These are phyloP conservation scores for Rosa lucieae DNA, from an alignment of 306 rosid species.

Conservation along the genomic window DNA sequence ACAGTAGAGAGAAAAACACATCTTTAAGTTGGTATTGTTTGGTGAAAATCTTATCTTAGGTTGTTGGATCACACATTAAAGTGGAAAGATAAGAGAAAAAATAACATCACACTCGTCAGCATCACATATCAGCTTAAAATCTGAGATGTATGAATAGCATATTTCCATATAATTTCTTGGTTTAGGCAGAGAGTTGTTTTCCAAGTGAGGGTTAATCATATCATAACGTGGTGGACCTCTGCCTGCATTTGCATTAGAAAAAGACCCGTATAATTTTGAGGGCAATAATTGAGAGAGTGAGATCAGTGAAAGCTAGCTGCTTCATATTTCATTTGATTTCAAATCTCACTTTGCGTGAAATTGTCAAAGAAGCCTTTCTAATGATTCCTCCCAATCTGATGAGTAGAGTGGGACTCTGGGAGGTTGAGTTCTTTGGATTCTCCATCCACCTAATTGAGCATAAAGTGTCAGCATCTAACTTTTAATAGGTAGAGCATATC, in stretches of 20 bases:
- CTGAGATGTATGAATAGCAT: background rate
- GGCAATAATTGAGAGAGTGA: slow-evolving; percentile 30
- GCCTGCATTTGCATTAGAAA: background rate
- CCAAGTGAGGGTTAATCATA: background rate
- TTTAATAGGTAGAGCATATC: background rate
- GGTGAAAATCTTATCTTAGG: background rate
- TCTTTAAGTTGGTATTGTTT: too few relatives aligned
- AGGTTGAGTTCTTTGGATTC: slow-evolving; percentile 24
- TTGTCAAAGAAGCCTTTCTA: slow-evolving; percentile 45
- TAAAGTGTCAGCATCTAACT: background rate
- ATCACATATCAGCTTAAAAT: background rate
- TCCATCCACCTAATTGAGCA: background rate
- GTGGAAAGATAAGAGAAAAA: background rate
- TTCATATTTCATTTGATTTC: background rate
- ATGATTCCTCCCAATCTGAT: slow-evolving; percentile 27
- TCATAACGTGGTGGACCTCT: slow-evolving; percentile 1
- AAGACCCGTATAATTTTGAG: slow-evolving; percentile 26
- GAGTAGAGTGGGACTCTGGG: background rate
- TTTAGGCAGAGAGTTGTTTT: slow-evolving; percentile 15
- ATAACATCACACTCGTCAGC: background rate
- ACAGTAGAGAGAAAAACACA: too few relatives aligned
- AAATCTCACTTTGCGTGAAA: slow-evolving; percentile 25
- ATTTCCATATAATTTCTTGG: background rate
- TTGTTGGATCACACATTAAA: background rate
- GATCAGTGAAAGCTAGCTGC: background rate